Evolutionary conservation across 2,329 filamentous ascomycete genomes (phyloP).

Genomic region (Orbilia javanica): DNA sequence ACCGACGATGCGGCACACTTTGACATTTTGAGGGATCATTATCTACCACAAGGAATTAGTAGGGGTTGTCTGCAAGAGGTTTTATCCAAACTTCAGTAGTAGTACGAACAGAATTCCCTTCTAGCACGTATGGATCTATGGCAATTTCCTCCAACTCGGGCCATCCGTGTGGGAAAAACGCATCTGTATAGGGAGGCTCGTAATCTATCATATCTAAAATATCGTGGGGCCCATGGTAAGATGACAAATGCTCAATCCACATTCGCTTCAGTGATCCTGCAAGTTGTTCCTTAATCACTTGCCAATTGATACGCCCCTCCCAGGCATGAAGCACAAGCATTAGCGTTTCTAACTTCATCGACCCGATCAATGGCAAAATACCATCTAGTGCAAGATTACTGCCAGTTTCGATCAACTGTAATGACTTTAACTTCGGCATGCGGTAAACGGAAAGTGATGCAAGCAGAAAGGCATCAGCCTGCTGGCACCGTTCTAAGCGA

Average conservation of each 20-base stretch:
- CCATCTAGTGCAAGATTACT: not conserved
- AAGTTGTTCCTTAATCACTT: conserved; percentile 23
- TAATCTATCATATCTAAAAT: conserved; percentile 15
- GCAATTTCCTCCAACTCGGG: conserved; percentile 31
- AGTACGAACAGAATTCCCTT: conserved; percentile 7
- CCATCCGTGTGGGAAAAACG: conserved; percentile 37
- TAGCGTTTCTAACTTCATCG: conserved; percentile 24
- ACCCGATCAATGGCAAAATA: not conserved
- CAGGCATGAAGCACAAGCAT: not conserved
- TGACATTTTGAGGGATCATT: conserved; percentile 24
- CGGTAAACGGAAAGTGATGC: not conserved
- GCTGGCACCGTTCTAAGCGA: conserved; percentile 17
- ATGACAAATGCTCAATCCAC: conserved; percentile 23
- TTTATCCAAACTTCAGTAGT: not conserved
- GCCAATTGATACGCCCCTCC: not conserved
- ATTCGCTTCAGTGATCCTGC: conserved; percentile 12
- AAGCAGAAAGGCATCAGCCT: not conserved
- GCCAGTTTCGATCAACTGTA: conserved; percentile 23
- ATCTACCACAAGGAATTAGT: not conserved
- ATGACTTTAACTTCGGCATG: conserved; percentile 35
- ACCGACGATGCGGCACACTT: conserved; percentile 29
- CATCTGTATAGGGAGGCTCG: not conserved
- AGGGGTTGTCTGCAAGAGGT: too few relatives aligned
- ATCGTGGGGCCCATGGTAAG: not conserved
- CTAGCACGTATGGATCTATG: not conserved